These are phyloP conservation scores for Hemileccinum impolitum DNA, from an alignment of 768 basidiomycete species.

Conservation along the genomic window DNA sequence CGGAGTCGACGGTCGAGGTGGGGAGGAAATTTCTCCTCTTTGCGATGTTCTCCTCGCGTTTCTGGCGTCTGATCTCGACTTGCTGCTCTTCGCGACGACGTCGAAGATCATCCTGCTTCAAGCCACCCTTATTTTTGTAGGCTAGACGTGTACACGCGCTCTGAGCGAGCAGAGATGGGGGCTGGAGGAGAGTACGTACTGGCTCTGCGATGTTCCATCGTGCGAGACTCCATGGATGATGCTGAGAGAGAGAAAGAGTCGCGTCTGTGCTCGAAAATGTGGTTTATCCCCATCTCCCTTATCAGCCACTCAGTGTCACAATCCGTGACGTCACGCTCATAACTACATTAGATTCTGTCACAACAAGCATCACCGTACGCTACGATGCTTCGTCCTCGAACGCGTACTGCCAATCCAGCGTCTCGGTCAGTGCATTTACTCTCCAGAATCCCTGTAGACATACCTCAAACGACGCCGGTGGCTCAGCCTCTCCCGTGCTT, in stretches of 20 bases:
- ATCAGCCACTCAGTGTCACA: constrained; percentile 26
- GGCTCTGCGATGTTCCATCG: constrained; percentile 71
- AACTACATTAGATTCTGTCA: neutral
- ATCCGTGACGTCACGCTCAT: constrained; percentile 15
- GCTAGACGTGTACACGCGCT: constrained; percentile 51
- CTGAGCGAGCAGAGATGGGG: constrained; percentile 16
- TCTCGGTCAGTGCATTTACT: constrained; percentile 17
- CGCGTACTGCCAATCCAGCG: constrained; percentile 54
- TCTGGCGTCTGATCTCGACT: constrained; percentile 97
- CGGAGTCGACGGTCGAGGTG: constrained; percentile 72
- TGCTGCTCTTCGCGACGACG: constrained; percentile 97
- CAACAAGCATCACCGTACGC: neutral
- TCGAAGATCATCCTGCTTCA: constrained; percentile 91
- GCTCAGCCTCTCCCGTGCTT: constrained; percentile 64
- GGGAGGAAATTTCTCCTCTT: constrained; percentile 95
- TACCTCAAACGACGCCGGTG: constrained; percentile 84
- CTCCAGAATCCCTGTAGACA: constrained; percentile 23
- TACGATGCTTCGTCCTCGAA: constrained; percentile 46
- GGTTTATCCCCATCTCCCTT: constrained; percentile 13
- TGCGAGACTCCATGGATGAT: constrained; percentile 52
- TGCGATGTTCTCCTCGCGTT: constrained; percentile 97
- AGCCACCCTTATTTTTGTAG: constrained; percentile 87
- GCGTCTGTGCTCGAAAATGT: constrained; percentile 15
- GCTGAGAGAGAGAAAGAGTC: constrained; percentile 8
- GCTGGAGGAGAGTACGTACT: constrained; percentile 40